Percentiles rank a stretch among this genome's conserved stretches.
Evolutionary conservation across 2,329 filamentous ascomycete species (phyloP).

Genomic region (Sporothrix euskadiensis): DNA sequence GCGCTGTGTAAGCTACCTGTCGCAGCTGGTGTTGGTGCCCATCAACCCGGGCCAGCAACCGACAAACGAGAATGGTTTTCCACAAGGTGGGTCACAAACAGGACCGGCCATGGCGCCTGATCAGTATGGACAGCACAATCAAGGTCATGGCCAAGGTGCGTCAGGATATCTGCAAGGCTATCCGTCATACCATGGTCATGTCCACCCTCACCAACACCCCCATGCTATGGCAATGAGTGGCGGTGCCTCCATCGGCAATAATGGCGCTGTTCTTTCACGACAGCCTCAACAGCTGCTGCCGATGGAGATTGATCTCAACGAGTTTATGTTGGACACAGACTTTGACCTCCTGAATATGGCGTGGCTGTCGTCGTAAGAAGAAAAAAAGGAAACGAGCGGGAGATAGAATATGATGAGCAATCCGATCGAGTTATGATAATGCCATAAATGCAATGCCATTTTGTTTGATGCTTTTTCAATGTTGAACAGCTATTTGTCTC

Average conservation of each 20-base stretch:
- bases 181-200: background rate
- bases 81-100: background rate
- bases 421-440: background rate
- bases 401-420: background rate
- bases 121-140: background rate
- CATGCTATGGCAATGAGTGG: background rate
- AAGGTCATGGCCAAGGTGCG: background rate
- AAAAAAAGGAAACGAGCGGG: background rate
- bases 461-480: background rate
- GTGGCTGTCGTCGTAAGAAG: slow-evolving; percentile 22
- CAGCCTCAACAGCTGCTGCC: slow-evolving; percentile 19
- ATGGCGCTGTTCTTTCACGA: background rate
- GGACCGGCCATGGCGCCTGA: background rate
- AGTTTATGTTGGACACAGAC: slow-evolving; percentile 29
- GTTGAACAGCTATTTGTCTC: background rate
- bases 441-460: background rate
- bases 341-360: slow-evolving; percentile 25
- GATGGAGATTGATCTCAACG: slow-evolving; percentile 28
- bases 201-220: background rate
- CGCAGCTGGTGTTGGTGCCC: slow-evolving; percentile 23
- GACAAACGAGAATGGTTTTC: background rate
- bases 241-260: background rate
- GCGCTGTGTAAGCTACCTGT: slow-evolving; percentile 26
- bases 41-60: background rate
- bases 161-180: background rate